These are phyloP conservation scores for Ophiostoma angusticollis DNA, from an alignment of 2,329 filamentous ascomycete genomes.

Conservation along the genomic window DNA sequence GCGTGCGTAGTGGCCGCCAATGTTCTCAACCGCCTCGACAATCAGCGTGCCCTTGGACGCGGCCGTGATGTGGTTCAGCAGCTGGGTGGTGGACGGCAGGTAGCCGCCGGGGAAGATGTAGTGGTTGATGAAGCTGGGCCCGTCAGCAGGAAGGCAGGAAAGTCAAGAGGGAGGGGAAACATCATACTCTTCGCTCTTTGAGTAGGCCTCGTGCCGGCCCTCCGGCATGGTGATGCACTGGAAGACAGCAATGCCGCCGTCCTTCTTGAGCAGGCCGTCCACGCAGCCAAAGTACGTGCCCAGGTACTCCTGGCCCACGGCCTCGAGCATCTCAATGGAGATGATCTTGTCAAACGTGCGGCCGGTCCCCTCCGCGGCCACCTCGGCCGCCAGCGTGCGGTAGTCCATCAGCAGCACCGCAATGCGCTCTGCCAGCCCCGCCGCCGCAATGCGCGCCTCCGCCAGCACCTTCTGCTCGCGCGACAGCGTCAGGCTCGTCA, in stretches of 20 bases:
- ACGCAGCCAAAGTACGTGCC: constrained; percentile 55
- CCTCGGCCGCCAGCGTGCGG: constrained; percentile 34
- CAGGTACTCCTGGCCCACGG: constrained; percentile 55
- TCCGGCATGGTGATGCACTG: constrained; percentile 71
- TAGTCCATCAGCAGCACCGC: constrained; percentile 59
- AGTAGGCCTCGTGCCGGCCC: constrained; percentile 51
- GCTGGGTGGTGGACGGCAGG: constrained; percentile 44
- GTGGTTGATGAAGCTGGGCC: constrained; percentile 59
- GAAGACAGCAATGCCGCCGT: constrained; percentile 56
- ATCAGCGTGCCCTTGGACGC: constrained; percentile 50
- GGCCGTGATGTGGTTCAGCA: constrained; percentile 45
- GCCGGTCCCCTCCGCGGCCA: constrained; percentile 34
- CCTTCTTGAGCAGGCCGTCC: constrained; percentile 48
- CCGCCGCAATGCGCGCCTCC: constrained; percentile 48
- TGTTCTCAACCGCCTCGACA: constrained; percentile 56
- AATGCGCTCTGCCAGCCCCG: constrained; percentile 47
- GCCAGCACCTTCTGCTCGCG: constrained; percentile 57
- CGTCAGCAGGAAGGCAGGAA: not conserved
- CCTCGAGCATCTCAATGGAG: constrained; percentile 68
- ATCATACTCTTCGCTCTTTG: constrained; percentile 48
- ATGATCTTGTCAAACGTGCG: constrained; percentile 54
- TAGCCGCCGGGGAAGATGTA: constrained; percentile 74
- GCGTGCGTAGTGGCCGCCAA: constrained; percentile 61
- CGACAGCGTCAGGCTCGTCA: constrained; percentile 57
- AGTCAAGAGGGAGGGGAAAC: too few species aligned